phyloP scores from a whole-genome alignment of 2,329 filamentous ascomycete species.

The Dothistroma pini region DNA sequence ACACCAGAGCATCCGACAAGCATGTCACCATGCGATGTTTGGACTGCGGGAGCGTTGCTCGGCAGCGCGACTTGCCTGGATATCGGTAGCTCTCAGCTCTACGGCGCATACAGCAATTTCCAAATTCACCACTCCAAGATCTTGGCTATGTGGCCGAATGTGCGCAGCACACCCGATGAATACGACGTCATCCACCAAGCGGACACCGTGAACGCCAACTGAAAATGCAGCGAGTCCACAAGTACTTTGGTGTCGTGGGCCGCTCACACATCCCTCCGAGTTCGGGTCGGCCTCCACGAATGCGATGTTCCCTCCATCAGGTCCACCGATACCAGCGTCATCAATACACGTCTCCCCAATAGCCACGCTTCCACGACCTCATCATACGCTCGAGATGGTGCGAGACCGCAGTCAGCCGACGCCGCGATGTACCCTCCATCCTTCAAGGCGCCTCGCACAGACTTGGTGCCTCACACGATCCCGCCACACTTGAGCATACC shows the following conservation, averaged over 20 bases:
- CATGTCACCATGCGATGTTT: background rate
- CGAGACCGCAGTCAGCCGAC: no score
- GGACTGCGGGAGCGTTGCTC: background rate
- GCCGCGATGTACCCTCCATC: no score
- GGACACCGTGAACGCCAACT: no score
- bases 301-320: no score
- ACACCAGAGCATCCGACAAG: background rate
- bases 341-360: no score
- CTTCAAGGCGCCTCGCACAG: no score
- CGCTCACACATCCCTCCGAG: conserved; percentile 7
- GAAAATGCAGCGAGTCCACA: no score
- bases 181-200: conserved; percentile 3
- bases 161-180: background rate
- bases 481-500: no score
- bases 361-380: no score
- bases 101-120: conserved; percentile 4
- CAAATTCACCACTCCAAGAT: conserved; percentile 9
- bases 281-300: conserved; percentile 6
- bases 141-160: conserved; percentile 12
- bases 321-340: no score
- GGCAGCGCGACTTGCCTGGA: conserved; percentile 1
- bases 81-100: conserved; percentile 5
- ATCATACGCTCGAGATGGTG: no score
- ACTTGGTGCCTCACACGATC: no score
- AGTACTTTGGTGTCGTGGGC: conserved; percentile 3